Base-by-base conservation (phyloP, 495 filamentous ascomycete species). In the Thozetella sp. region DNA sequence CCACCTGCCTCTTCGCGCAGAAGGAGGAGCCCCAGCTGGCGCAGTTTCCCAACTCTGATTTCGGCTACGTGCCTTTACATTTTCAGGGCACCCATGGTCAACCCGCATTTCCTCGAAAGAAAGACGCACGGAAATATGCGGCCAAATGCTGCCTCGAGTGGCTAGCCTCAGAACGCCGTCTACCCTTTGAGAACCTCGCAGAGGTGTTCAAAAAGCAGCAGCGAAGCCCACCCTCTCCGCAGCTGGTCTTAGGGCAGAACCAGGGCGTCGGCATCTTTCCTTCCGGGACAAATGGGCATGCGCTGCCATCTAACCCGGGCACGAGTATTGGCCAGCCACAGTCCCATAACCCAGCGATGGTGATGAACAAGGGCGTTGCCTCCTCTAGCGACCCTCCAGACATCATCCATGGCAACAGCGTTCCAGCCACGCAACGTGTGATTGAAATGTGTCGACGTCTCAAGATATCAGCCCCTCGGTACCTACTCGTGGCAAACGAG, bases 111-210 rank as follows among this genome's bases (percentile, higher is more conserved):
- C 26, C 60, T 23, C 64, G 62, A 24, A 80, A 79, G 62, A 80
- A 76, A 62, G 72, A 78, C 40, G 77, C 79, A 24, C 79, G 76
- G 59, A 61, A 68, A 50, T 80, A 78, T 59, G 79, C 79, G 0
- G 76, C 76, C 27, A 77, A 71, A 51, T 77, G 68, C 56, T 73
- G 73, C 57, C 27, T 74, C 34, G 65, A 75, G 25, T 78, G 70
- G 72, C 72, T 80, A 1, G 67, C 65, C 56, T 53, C 24, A 2
- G 53, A 69, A 6, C 56, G 59, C 10, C 56, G 64, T 51, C 71
- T 76, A 61, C 56, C 60, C 4, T 24, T 19, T 13, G 56, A 62
- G 22, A 61, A 65, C 22, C 23, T 51, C 25, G 67, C 34, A n/a
- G 59, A 64, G 3, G 15, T 34, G 13, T 63, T 66, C 34, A 56